These are phyloP conservation scores for Lentinula novae-zelandiae DNA, from an alignment of 1,284 basidiomycete species.

Conservation along the genomic window DNA sequence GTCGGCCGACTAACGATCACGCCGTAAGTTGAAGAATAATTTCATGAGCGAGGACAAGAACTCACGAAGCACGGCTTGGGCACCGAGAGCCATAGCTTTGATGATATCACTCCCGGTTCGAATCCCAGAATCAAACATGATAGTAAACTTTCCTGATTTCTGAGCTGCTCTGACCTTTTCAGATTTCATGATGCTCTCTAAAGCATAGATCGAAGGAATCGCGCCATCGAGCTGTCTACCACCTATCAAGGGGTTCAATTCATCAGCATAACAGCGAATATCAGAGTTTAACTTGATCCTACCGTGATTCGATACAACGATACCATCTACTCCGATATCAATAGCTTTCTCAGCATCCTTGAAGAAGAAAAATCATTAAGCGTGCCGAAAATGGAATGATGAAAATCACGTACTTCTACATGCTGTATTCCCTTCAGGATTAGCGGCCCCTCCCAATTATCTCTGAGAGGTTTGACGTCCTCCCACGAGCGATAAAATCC, in stretches of 20 bases:
- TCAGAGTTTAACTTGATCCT: constrained; percentile 11
- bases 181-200: constrained; percentile 59
- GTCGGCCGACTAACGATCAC: constrained; percentile 44
- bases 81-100: constrained; percentile 71
- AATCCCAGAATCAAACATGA: constrained; percentile 80
- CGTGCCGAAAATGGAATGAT: background rate
- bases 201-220: constrained; percentile 66
- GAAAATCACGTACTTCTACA: constrained; percentile 33
- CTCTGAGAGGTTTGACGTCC: constrained; percentile 55
- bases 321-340: constrained; percentile 66
- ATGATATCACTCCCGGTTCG: constrained; percentile 73
- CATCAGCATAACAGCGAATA: background rate
- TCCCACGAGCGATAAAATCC: constrained; percentile 63
- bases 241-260: constrained; percentile 33
- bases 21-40: background rate
- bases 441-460: constrained; percentile 68
- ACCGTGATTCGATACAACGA: constrained; percentile 84
- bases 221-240: constrained; percentile 82
- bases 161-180: constrained; percentile 56
- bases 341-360: constrained; percentile 71
- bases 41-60: constrained; percentile 15
- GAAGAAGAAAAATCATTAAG: constrained; percentile 9
- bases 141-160: constrained; percentile 52
- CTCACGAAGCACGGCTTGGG: constrained; percentile 62
- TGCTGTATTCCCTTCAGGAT: constrained; percentile 69